A percentile compares a stretch with the other conserved stretches of the same genome.
Conservation (phyloP, 2,329 filamentous ascomycete species). For the Fusarium floridanum region DNA sequence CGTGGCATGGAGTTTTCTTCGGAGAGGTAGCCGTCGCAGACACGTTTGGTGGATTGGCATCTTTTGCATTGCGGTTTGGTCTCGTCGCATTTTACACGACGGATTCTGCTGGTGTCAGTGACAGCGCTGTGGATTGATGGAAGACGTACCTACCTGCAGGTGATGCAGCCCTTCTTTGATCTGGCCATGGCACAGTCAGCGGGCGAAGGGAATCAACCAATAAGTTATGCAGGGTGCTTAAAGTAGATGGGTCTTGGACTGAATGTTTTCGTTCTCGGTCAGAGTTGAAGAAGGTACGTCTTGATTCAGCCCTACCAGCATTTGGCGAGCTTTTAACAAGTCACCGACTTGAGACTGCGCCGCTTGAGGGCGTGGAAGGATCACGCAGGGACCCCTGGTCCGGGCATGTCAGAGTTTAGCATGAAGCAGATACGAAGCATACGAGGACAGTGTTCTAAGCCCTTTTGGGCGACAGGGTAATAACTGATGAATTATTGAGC, state of each 20-base stretch:
- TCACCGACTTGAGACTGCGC: neutral
- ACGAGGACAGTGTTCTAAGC: neutral
- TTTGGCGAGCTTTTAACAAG: neutral
- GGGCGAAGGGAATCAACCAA: neutral
- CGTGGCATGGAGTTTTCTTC: conserved; percentile 31
- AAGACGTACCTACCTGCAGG: neutral
- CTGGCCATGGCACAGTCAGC: neutral
- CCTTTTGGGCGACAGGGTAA: neutral
- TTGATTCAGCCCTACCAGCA: neutral
- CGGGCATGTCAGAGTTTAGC: neutral
- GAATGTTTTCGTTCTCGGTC: neutral
- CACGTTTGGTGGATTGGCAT: conserved; percentile 33
- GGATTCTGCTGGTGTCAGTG: conserved; percentile 38
- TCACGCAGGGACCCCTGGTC: neutral
- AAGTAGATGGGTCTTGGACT: neutral
- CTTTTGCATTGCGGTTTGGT: conserved; percentile 41
- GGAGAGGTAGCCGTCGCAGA: conserved; percentile 47
- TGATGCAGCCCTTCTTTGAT: conserved; percentile 6
- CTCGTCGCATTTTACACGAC: conserved; percentile 50
- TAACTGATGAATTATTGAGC: neutral
- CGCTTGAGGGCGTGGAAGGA: neutral
- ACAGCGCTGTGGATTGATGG: neutral
- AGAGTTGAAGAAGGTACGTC: neutral
- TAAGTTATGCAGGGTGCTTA: neutral
- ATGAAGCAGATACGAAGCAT: neutral